A percentile compares a stretch with the other conserved stretches of the same genome.
Conservation (phyloP, 78 protist species). For the Bodo saltans region DNA sequence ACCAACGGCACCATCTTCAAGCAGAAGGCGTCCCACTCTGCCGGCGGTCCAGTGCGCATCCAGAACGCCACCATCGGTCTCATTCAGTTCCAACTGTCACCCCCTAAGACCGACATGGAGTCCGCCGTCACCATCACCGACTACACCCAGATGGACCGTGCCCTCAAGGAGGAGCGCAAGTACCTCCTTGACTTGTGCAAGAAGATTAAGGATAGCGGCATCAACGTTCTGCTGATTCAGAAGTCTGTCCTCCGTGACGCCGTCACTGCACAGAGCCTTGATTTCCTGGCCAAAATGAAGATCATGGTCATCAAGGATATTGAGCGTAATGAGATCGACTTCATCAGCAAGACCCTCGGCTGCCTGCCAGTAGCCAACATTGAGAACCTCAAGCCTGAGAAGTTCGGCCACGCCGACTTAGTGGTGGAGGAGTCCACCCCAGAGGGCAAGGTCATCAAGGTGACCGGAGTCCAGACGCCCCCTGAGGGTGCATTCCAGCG, state of each 20-base stretch:
- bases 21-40: conserved; percentile 69
- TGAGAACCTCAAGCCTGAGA: conserved; percentile 83
- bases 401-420: conserved; percentile 82
- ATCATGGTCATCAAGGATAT: conserved; percentile 92
- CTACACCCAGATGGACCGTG: conserved; percentile 90
- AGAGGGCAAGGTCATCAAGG: conserved; percentile 75
- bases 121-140: conserved; percentile 75
- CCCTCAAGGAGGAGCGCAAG: conserved; percentile 85
- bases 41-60: conserved; percentile 86
- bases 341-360: conserved; percentile 90
- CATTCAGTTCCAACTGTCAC: conserved; percentile 95
- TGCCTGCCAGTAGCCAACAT: conserved; percentile 88
- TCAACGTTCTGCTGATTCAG: conserved; percentile 97
- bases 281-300: conserved; percentile 91
- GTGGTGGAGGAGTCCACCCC: conserved; percentile 81
- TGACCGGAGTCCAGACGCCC: conserved; percentile 72
- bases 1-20: conserved; percentile 75
- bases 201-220: conserved; percentile 82
- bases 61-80: conserved; percentile 97
- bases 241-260: conserved; percentile 96
- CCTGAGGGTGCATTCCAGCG: not conserved
- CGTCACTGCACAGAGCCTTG: conserved; percentile 84
- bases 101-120: conserved; percentile 98
- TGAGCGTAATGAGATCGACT: conserved; percentile 95
- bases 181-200: conserved; percentile 89